phyloP scores from a whole-genome alignment of 192 early-diverging fungal genomes.

The Coemansia sp. region DNA sequence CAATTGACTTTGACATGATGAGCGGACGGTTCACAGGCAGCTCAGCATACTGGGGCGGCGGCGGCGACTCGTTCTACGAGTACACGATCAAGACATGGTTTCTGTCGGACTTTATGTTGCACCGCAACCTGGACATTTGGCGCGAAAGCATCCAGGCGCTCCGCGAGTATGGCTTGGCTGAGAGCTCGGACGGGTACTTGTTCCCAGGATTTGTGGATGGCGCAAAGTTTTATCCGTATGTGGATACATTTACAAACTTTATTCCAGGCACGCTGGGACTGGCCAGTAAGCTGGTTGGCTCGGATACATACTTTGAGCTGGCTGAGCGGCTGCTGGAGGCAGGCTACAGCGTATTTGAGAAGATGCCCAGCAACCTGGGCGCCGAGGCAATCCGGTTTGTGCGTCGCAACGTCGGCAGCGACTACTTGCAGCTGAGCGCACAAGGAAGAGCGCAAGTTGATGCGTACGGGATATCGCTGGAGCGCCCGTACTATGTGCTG shows the following conservation, averaged over 20 bases:
- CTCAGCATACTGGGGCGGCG: slow-evolving; percentile 66
- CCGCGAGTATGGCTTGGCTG: slow-evolving; percentile 28
- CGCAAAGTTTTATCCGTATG: slow-evolving; percentile 41
- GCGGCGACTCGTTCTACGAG: slow-evolving; percentile 94
- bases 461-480: slow-evolving; percentile 31
- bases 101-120: slow-evolving; percentile 62
- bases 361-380: slow-evolving; percentile 43
- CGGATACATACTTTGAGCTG: slow-evolving; percentile 41
- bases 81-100: slow-evolving; percentile 88
- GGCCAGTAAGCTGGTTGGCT: slow-evolving; percentile 46
- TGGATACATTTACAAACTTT: slow-evolving; percentile 53
- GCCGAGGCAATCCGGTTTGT: slow-evolving; percentile 50
- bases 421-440: slow-evolving; percentile 19
- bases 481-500: slow-evolving; percentile 63
- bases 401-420: slow-evolving; percentile 40
- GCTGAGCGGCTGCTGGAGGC: slow-evolving; percentile 40
- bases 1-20: slow-evolving; percentile 36
- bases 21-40: slow-evolving; percentile 31
- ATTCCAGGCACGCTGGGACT: slow-evolving; percentile 48
- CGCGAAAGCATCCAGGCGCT: slow-evolving; percentile 50
- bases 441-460: slow-evolving; percentile 16
- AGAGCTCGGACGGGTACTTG: slow-evolving; percentile 31
- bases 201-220: slow-evolving; percentile 49
- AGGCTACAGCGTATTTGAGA: slow-evolving; percentile 38
- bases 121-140: slow-evolving; percentile 53